These are phyloP conservation scores for Backusella mclennaniae DNA, from an alignment of 192 early-diverging fungal species.

Conservation along the genomic window DNA sequence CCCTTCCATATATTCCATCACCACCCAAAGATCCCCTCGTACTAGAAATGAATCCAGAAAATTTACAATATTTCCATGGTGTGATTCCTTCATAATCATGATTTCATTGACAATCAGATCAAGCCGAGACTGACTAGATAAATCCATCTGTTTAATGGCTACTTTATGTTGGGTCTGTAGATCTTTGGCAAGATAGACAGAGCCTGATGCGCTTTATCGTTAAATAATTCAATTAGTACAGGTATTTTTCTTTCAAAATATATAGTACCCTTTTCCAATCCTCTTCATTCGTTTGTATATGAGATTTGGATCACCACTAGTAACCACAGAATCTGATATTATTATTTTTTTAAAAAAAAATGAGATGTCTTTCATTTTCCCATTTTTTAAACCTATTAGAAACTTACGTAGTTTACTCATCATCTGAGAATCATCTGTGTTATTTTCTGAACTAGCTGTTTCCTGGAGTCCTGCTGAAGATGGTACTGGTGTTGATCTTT, in stretches of 20 bases:
- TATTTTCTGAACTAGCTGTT: constrained; percentile 73
- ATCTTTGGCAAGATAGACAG: constrained; percentile 83
- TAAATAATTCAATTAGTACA: not conserved
- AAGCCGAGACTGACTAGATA: constrained; percentile 92
- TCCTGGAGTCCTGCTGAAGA: constrained; percentile 8
- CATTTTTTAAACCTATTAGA: constrained; percentile 7
- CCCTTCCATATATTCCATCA: constrained; percentile 95
- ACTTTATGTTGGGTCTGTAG: constrained; percentile 57
- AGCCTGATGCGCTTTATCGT: constrained; percentile 78
- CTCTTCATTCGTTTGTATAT: constrained; percentile 93
- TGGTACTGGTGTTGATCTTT: constrained; percentile 35
- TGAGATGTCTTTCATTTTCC: not conserved
- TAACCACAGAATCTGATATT: constrained; percentile 74
- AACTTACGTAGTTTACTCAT: constrained; percentile 83
- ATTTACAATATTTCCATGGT: constrained; percentile 88
- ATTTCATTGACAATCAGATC: constrained; percentile 96
- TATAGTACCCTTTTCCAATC: constrained; percentile 87
- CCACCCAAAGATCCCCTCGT: constrained; percentile 84
- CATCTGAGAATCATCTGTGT: constrained; percentile 88
- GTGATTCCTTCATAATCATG: constrained; percentile 82
- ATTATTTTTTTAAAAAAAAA: not conserved
- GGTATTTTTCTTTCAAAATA: not conserved
- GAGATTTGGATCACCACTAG: constrained; percentile 84
- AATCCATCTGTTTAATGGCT: constrained; percentile 96
- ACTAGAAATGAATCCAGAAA: constrained; percentile 81